Conservation (phyloP, 2,329 filamentous ascomycete genomes). For the Fusarium goolgardi region DNA sequence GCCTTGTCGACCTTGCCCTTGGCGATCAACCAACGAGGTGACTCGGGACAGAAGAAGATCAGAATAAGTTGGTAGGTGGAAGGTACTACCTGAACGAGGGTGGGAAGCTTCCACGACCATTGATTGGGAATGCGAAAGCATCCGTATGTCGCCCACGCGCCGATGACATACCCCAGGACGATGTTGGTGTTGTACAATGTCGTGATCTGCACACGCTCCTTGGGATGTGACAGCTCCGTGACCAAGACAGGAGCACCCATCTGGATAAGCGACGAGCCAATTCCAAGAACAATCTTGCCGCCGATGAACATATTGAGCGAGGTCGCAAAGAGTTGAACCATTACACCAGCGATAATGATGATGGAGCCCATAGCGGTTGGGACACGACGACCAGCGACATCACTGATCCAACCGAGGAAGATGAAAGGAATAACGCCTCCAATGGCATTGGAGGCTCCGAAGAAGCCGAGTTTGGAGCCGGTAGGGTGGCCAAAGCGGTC, state of each 20-base stretch:
- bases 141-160: not conserved
- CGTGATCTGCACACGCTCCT: not conserved
- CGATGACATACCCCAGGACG: not conserved
- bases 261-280: not conserved
- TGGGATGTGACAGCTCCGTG: not conserved
- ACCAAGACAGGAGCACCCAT: not conserved
- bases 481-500: not conserved
- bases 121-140: not conserved
- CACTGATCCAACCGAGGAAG: not conserved
- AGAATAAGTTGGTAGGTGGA: not conserved
- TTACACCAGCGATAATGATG: not conserved
- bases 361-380: not conserved
- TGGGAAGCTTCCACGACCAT: not conserved
- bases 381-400: not conserved
- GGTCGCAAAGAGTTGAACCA: not conserved
- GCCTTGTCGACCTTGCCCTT: not conserved
- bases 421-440: not conserved
- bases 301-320: not conserved
- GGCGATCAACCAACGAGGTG: not conserved
- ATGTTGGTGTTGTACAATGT: not conserved
- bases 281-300: not conserved
- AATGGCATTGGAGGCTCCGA: not conserved
- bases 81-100: not conserved
- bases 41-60: not conserved
- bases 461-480: not conserved